These are phyloP conservation scores for Phytophthora kernoviae DNA, from an alignment of 352 stramenopile species.

Conservation along the genomic window DNA sequence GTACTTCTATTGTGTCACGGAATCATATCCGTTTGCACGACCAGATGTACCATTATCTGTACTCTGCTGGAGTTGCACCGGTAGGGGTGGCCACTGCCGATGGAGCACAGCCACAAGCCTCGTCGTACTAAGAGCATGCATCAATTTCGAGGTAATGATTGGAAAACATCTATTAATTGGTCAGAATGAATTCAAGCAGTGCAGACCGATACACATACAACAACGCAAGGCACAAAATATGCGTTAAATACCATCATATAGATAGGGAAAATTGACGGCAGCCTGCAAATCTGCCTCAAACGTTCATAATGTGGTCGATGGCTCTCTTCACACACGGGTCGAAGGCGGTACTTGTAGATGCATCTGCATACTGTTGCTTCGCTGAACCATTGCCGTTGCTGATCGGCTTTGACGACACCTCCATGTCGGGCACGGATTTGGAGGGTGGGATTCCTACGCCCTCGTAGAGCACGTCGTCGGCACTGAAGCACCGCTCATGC, in stretches of 20 bases:
- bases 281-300: conserved; percentile 27
- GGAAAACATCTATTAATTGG: background rate
- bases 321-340: conserved; percentile 72
- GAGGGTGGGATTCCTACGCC: conserved; percentile 64
- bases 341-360: conserved; percentile 31
- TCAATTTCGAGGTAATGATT: too few species aligned
- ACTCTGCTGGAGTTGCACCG: conserved; percentile 39
- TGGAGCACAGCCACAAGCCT: conserved; percentile 12
- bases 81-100: conserved; percentile 6
- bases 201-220: conserved; percentile 3
- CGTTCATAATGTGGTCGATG: conserved; percentile 74
- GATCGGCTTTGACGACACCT: conserved; percentile 18
- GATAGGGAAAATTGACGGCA: conserved; percentile 8
- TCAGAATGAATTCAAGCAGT: conserved; percentile 1
- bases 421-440: conserved; percentile 41
- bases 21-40: conserved; percentile 93
- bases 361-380: conserved; percentile 8
- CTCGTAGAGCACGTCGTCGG: conserved; percentile 63
- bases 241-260: conserved; percentile 29
- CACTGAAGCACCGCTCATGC: conserved; percentile 72
- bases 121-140: conserved; percentile 23
- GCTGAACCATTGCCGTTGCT: conserved; percentile 15
- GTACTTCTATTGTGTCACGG: conserved; percentile 80
- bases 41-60: conserved; percentile 96
- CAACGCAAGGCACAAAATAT: conserved; percentile 20